A percentile compares a stretch with the other conserved stretches of the same genome.
Conservation (phyloP, 495 filamentous ascomycete genomes). For the Xylaria telfairii region DNA sequence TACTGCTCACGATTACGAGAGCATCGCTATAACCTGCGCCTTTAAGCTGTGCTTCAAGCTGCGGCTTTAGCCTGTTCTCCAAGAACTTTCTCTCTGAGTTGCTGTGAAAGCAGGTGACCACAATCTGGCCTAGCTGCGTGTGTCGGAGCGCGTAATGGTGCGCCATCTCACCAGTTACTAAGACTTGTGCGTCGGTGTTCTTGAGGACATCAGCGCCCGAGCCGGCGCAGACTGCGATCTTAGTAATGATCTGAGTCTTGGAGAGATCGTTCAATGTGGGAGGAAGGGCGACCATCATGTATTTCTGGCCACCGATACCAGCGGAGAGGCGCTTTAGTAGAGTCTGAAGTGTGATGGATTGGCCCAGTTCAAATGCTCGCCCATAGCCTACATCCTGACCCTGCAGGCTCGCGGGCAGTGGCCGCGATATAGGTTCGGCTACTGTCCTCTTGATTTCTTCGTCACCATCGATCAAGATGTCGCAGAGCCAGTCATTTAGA, state of each 20-base stretch:
- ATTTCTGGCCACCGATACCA: slow-evolving; percentile 43
- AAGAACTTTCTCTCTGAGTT: slow-evolving; percentile 89
- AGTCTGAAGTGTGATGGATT: slow-evolving; percentile 61
- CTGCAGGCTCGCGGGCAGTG: slow-evolving; percentile 59
- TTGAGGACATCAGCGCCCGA: slow-evolving; percentile 78
- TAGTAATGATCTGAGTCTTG: slow-evolving; percentile 54
- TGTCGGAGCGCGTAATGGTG: slow-evolving; percentile 90
- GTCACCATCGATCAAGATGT: slow-evolving; percentile 66
- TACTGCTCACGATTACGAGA: slow-evolving; percentile 74
- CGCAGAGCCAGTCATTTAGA: slow-evolving; percentile 93
- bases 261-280: slow-evolving; percentile 29
- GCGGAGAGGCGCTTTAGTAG: slow-evolving; percentile 61
- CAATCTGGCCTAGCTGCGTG: slow-evolving; percentile 84
- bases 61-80: slow-evolving; percentile 67
- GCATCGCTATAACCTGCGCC: slow-evolving; percentile 45
- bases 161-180: slow-evolving; percentile 90
- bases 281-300: slow-evolving; percentile 52
- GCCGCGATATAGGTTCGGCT: slow-evolving; percentile 42
- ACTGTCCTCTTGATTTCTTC: slow-evolving; percentile 41
- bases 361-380: slow-evolving; percentile 68
- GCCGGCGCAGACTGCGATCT: slow-evolving; percentile 79
- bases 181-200: slow-evolving; percentile 70
- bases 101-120: slow-evolving; percentile 86
- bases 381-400: slow-evolving; percentile 71
- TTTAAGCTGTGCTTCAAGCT: slow-evolving; percentile 62